Evolutionary conservation across 192 early-diverging fungal genomes (phyloP), one percentile per base, ranked within the genome.

Genomic region (Entomortierella beljakovae): DNA sequence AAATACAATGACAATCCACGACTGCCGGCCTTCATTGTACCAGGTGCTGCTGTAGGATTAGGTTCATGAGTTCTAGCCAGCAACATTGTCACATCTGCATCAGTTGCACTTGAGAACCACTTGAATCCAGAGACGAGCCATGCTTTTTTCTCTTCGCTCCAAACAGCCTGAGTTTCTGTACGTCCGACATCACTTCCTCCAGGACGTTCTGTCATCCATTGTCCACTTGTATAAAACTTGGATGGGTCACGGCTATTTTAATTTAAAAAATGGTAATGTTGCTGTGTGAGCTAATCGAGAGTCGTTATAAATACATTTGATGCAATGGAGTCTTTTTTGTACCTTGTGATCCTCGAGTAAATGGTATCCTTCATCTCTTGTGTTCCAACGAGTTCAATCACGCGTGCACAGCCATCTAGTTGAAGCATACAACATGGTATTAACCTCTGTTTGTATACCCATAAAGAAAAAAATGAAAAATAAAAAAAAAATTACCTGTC

Each of bases 201-300:
- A 18, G 90, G 89, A 22, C 90, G 79, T 67, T 93, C 92, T 5
- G 91, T 93, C 92, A 92, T 93, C 91, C 90, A 92, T 64, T 93
- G 92, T 11, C 91, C 91, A 57, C 82, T 85, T 33, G 89, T 92
- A 80, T 85, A 89, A 57, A 90, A 90, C n/a, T 57, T 51, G 2
- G 61, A 68, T 10, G 92, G 91, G 56, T 93, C 91, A 13, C 91
- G 88, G 42, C 83, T 83, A 57, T 60, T 60, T n/a, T 16, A 15
- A 2, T 20, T 32, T 4, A 65, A 37, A 28, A 43, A 20, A 23
- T 31, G 33, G 46, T 3, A 13, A 18, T 35, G 29, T 4, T n/a
- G n/a, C n/a, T n/a, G n/a, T n/a, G n/a, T n/a, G n/a, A n/a, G n/a
- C n/a, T n/a, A n/a, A n/a, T n/a, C n/a, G n/a, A n/a, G n/a, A n/a